Evolutionary conservation across 148 eudicot species (phyloP).

Genomic region (Rhododendron mucronatum): DNA sequence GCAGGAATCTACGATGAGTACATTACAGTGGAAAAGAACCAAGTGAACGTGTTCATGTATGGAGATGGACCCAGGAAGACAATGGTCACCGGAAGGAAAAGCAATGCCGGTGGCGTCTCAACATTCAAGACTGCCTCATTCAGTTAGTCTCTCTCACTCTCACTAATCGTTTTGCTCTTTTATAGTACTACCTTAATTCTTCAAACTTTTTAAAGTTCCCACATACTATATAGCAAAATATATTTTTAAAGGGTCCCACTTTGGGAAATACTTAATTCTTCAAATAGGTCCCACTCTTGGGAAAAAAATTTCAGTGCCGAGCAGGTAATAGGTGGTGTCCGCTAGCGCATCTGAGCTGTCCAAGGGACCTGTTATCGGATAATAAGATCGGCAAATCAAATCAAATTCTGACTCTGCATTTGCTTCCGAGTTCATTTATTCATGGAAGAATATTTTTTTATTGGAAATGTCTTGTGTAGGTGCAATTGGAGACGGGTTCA

Average conservation of each 20-base stretch:
- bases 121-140: slow-evolving; percentile 61
- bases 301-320: too few species aligned
- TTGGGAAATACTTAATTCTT: too few species aligned
- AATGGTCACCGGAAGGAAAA: slow-evolving; percentile 45
- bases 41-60: slow-evolving; percentile 53
- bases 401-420: background rate
- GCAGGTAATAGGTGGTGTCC: too few species aligned
- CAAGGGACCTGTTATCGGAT: too few species aligned
- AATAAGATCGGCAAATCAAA: background rate
- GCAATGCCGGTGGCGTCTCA: slow-evolving; percentile 11
- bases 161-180: background rate
- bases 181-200: background rate
- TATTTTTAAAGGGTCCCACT: too few species aligned
- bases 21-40: slow-evolving; percentile 35
- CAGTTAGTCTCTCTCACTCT: slow-evolving; percentile 25
- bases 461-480: slow-evolving; percentile 17
- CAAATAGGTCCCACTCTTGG: too few species aligned
- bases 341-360: too few species aligned
- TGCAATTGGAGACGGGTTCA: slow-evolving; percentile 49
- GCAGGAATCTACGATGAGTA: slow-evolving; percentile 59
- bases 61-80: slow-evolving; percentile 76
- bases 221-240: too few species aligned
- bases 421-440: background rate
- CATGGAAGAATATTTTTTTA: background rate
- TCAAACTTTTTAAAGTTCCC: background rate